Conservation (phyloP, 169 alveolate genomes). For the Eimeria acervulina region DNA sequence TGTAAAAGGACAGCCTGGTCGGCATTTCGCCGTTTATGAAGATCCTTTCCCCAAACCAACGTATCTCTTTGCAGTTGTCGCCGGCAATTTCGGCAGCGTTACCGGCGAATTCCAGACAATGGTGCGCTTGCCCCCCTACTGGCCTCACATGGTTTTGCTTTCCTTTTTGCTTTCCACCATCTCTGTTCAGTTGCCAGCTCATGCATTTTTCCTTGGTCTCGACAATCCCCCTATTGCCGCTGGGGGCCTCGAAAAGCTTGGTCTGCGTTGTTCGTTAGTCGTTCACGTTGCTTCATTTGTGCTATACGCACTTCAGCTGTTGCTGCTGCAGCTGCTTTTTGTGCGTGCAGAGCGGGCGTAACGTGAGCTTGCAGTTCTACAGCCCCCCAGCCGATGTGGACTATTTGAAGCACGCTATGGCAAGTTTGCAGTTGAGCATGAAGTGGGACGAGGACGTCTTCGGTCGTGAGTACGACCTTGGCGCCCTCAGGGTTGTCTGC, state of each 20-base stretch:
- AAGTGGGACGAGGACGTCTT: conserved; percentile 95
- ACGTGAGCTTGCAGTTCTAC: conserved; percentile 89
- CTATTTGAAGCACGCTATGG: conserved; percentile 91
- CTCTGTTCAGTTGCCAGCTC: neutral
- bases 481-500: conserved; percentile 93
- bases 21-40: conserved; percentile 82
- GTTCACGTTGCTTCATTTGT: no score
- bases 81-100: conserved; percentile 91
- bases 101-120: conserved; percentile 88
- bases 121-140: conserved; percentile 48
- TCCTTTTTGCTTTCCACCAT: no score
- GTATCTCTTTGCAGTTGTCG: conserved; percentile 95
- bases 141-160: no score
- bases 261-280: no score
- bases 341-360: conserved; percentile 2
- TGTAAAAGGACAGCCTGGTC: conserved; percentile 81
- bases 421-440: conserved; percentile 92
- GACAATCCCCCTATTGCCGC: no score
- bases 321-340: neutral
- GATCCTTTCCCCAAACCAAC: conserved; percentile 95
- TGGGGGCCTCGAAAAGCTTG: no score
- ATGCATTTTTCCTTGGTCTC: neutral
- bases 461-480: conserved; percentile 95
- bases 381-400: conserved; percentile 90
- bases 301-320: neutral